A percentile compares a stretch with the other conserved stretches of the same genome.
These are phyloP conservation scores for Quercus lobata DNA, from an alignment of 331 rosid species.

Conservation along the genomic window DNA sequence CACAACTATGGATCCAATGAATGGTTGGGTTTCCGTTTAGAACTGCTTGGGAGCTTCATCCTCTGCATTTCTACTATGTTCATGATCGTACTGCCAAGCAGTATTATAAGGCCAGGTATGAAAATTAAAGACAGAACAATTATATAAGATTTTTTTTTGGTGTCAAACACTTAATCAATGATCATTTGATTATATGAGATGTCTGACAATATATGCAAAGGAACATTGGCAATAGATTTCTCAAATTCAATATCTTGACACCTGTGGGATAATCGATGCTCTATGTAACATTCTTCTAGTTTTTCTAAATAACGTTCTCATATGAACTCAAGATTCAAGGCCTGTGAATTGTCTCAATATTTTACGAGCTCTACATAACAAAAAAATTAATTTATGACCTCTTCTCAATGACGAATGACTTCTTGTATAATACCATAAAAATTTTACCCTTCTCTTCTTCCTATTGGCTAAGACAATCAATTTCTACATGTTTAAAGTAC, in stretches of 20 bases:
- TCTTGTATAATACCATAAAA: not conserved
- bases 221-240: not conserved
- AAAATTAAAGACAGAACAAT: not conserved
- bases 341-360: not conserved
- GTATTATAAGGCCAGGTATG: conserved; percentile 70
- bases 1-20: conserved; percentile 83
- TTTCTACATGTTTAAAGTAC: not conserved
- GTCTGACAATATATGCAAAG: not conserved
- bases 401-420: not conserved
- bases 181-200: not conserved
- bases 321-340: not conserved
- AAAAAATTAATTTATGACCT: not conserved
- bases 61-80: conserved; percentile 66
- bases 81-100: conserved; percentile 83
- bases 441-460: not conserved
- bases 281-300: not conserved
- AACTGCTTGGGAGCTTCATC: conserved; percentile 65
- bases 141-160: not conserved
- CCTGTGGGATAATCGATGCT: not conserved
- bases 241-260: not conserved
- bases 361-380: not conserved
- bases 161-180: not conserved
- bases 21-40: conserved; percentile 93
- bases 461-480: not conserved
- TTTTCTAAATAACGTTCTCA: not conserved